Evolutionary conservation across 345 rosid species (phyloP).

Genomic region (Atalantia buxifolia): DNA sequence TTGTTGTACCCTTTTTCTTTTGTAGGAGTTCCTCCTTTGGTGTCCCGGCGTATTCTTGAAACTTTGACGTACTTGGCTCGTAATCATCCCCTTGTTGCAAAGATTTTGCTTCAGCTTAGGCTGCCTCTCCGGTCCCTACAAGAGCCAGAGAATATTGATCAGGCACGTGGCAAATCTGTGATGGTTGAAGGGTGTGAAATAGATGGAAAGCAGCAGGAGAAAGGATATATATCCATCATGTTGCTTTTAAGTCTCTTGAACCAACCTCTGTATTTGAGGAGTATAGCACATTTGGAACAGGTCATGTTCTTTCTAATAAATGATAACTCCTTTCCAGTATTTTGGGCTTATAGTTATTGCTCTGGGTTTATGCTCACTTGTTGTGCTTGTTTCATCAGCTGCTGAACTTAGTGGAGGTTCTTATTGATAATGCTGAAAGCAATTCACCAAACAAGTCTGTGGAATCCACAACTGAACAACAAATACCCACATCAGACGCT

Average conservation of each 20-base stretch:
- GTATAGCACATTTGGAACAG: conserved; percentile 97
- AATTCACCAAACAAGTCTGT: conserved; percentile 52
- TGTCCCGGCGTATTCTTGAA: conserved; percentile 90
- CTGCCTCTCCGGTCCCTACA: conserved; percentile 44
- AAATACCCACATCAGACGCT: conserved; percentile 35
- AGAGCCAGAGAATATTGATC: conserved; percentile 36
- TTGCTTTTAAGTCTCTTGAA: conserved; percentile 86
- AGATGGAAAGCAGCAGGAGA: conserved; percentile 30
- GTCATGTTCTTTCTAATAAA: conserved; percentile 25
- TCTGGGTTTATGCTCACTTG: conserved; percentile 2
- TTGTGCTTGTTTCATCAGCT: conserved; percentile 56
- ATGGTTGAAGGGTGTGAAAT: conserved; percentile 49
- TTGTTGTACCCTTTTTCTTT: not conserved
- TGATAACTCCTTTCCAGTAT: not conserved
- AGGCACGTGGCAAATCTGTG: conserved; percentile 68
- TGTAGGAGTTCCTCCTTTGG: conserved; percentile 88
- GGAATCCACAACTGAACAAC: conserved; percentile 40
- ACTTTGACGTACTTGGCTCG: conserved; percentile 80
- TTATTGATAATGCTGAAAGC: conserved; percentile 68
- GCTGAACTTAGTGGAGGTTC: conserved; percentile 84
- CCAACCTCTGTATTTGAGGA: conserved; percentile 90
- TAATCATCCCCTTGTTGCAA: conserved; percentile 78
- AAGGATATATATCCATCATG: conserved; percentile 55
- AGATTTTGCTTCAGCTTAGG: conserved; percentile 66
- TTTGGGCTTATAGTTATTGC: not conserved